phyloP scores from a whole-genome alignment of 306 rosid species.

The Sindora glabra region DNA sequence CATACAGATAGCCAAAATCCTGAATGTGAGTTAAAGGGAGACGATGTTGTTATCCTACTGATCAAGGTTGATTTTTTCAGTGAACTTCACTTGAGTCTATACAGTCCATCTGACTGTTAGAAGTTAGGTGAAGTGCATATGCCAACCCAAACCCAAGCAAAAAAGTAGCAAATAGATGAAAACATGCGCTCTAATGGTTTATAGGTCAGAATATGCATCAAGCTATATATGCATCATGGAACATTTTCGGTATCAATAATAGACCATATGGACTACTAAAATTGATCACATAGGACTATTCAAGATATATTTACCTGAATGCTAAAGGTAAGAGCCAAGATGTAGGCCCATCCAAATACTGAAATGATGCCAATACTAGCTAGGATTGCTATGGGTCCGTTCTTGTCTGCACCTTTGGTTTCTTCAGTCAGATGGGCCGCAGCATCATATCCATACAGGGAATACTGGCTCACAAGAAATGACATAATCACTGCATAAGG shows the following conservation, averaged over 20 bases:
- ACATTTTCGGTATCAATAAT: not conserved
- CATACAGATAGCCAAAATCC: constrained; percentile 64
- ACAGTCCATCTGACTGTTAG: not conserved
- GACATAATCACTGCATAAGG: constrained; percentile 82
- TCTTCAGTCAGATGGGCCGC: constrained; percentile 91
- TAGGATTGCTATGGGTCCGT: constrained; percentile 77
- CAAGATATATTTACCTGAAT: constrained; percentile 50
- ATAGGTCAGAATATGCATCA: not conserved
- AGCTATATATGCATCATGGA: not conserved
- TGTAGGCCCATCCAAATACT: constrained; percentile 81
- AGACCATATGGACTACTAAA: not conserved
- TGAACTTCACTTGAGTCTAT: not conserved
- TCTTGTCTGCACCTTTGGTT: constrained; percentile 84
- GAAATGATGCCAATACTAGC: constrained; percentile 74
- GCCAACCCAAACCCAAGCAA: not conserved
- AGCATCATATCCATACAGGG: constrained; percentile 84
- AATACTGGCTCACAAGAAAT: constrained; percentile 80
- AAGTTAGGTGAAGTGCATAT: not conserved
- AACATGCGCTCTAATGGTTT: not conserved
- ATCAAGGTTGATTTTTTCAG: not conserved
- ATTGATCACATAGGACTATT: not conserved
- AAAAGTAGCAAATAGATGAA: not conserved
- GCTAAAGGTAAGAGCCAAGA: constrained; percentile 84
- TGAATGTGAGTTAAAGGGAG: constrained; percentile 16
- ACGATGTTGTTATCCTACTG: constrained; percentile 1